Evolutionary conservation across 208 protist species (phyloP), one percentile per base, ranked within the genome.

Genomic region (Leishmania tarentolae): DNA sequence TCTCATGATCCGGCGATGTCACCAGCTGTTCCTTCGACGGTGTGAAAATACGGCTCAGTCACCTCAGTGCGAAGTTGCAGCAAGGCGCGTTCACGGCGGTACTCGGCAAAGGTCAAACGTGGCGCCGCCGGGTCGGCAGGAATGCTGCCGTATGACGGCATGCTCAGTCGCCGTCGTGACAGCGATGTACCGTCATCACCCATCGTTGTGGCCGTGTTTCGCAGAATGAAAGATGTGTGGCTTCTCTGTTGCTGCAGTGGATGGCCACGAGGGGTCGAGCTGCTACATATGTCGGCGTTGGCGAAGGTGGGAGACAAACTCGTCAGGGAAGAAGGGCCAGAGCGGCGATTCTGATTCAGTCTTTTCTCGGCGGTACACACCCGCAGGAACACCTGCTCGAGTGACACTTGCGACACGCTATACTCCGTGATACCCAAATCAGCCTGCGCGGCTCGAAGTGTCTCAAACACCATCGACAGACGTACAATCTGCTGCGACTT

Each of bases 301-400:
- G 35, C 69, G 69, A 35, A 24, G 13, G 59, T 52, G n/a, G 75
- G 31, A n/a, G 59, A 24, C 40, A 15, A 40, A 17, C 44, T 28
- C n/a, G 75, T 31, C 13, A 2, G 13, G 21, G 53, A 7, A 37
- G 56, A 28, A 3, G 59, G 31, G 44, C 57, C 52, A 35, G 81
- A 35, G 46, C 40, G 76, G 71, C 81, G 69, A 50, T 73, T 59
- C n/a, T 59, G 73, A 37, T 57, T 47, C 40, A 57, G 63, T 4
- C 73, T 75, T 46, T 81, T 76, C 47, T 82, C 79, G n/a, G 87
- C 70, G 44, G 75, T 83, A 37, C 87, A 87, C 59, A 94, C 79
- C 40, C 85, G 87, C 59, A 96, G 78, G 68, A 96, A 94, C 37
- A 94, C 88, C 69, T 92, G 91, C 83, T 94, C 92, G 42, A 96